phyloP scores from a whole-genome alignment of 2,329 filamentous ascomycete genomes.

The Fusarium austroafricanum region DNA sequence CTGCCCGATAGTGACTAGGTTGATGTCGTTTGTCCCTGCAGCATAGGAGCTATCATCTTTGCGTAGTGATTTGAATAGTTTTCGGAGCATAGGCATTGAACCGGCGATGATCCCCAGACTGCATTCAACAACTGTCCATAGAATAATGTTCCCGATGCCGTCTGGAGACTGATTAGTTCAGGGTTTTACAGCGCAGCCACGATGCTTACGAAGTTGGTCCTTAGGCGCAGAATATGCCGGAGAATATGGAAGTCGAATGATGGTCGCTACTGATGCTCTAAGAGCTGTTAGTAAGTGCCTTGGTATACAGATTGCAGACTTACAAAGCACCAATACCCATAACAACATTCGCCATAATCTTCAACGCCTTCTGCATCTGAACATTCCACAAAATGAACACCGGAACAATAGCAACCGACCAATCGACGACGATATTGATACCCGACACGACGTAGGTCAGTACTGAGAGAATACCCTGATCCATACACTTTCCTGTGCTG shows the following conservation, averaged over 20 bases:
- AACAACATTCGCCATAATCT: background rate
- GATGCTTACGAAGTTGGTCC: background rate
- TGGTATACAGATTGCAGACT: rapidly evolving
- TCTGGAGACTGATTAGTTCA: background rate
- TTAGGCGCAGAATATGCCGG: background rate
- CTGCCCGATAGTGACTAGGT: constrained; percentile 15
- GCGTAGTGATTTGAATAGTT: constrained; percentile 1
- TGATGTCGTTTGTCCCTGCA: background rate
- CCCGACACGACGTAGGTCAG: constrained; percentile 19
- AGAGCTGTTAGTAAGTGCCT: rapidly evolving
- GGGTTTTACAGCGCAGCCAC: rapidly evolving
- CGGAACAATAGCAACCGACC: constrained; percentile 12
- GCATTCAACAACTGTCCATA: constrained; percentile 22
- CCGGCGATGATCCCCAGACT: constrained; percentile 22
- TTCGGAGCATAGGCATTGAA: constrained; percentile 28
- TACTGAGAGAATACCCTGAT: background rate
- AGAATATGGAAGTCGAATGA: constrained; percentile 23
- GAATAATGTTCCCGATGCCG: constrained; percentile 3
- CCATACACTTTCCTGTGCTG: constrained; percentile 6
- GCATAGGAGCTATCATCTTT: constrained; percentile 7
- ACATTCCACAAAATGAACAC: constrained; percentile 16
- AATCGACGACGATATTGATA: constrained; percentile 14
- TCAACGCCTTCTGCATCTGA: constrained; percentile 12
- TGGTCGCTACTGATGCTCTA: constrained; percentile 19
- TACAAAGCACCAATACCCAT: constrained; percentile 24